A percentile compares a stretch with the other conserved stretches of the same genome.
These are phyloP conservation scores for Chimonanthus salicifolius DNA, from an alignment of 164 flowering plant genomes.

Conservation along the genomic window DNA sequence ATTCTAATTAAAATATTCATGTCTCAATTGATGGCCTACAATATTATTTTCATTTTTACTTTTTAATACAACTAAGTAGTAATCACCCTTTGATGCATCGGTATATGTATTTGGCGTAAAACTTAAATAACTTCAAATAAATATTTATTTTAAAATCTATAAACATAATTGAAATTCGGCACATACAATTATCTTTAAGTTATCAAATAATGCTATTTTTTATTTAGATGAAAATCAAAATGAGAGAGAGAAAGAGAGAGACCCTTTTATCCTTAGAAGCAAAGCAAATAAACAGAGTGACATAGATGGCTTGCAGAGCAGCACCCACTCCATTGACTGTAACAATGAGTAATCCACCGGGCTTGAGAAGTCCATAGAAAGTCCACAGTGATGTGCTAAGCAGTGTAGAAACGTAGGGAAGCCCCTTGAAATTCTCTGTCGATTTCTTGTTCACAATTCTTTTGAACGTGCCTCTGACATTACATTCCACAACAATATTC, in stretches of 20 bases:
- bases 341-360: constrained; percentile 49
- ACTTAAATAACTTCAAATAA: too few species aligned
- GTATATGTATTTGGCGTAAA: too few species aligned
- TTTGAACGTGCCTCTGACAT: constrained; percentile 42
- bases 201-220: too few species aligned
- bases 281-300: constrained; percentile 52
- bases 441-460: constrained; percentile 66
- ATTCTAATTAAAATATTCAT: too few species aligned
- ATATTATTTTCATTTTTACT: too few species aligned
- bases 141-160: too few species aligned
- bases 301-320: constrained; percentile 45
- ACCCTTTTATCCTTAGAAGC: constrained; percentile 62
- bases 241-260: not conserved
- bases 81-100: too few species aligned
- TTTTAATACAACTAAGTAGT: too few species aligned
- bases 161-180: not conserved
- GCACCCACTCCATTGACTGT: constrained; percentile 72
- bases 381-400: constrained; percentile 67
- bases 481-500: not conserved
- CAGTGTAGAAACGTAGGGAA: constrained; percentile 58
- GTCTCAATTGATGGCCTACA: too few species aligned
- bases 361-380: constrained; percentile 72
- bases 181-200: too few species aligned
- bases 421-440: constrained; percentile 53
- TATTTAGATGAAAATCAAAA: not conserved